Percentiles rank a stretch among this genome's conserved stretches.
phyloP scores from a whole-genome alignment of 2,329 filamentous ascomycete genomes.

The Fusarium oxysporum region DNA sequence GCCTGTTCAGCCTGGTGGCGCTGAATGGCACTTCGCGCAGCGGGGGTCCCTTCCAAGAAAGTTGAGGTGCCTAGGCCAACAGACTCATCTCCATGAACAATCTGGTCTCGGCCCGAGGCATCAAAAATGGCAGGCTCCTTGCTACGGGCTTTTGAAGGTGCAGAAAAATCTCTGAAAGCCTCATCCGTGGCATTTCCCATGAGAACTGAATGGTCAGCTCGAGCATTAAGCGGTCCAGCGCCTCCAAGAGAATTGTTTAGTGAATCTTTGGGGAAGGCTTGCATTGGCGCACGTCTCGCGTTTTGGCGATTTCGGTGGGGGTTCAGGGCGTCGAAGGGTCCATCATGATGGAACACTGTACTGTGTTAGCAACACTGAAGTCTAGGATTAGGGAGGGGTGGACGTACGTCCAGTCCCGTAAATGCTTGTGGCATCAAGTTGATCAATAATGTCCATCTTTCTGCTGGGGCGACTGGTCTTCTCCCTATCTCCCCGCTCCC shows the following conservation, averaged over 20 bases:
- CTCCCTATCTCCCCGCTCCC: conserved; percentile 57
- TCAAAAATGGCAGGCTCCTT: conserved; percentile 71
- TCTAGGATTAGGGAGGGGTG: not conserved
- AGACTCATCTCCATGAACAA: conserved; percentile 85
- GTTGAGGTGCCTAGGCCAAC: conserved; percentile 92
- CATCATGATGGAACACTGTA: conserved; percentile 96
- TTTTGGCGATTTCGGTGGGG: conserved; percentile 91
- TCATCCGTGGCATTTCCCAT: conserved; percentile 85
- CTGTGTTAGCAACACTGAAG: conserved; percentile 14
- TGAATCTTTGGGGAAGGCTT: conserved; percentile 93
- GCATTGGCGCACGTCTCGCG: conserved; percentile 88
- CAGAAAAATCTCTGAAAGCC: conserved; percentile 83
- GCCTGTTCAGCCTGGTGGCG: conserved; percentile 77
- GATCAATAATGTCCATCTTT: conserved; percentile 90
- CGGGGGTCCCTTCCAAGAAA: conserved; percentile 93
- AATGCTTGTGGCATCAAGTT: conserved; percentile 94
- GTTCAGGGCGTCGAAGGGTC: conserved; percentile 96
- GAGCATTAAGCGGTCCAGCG: conserved; percentile 82
- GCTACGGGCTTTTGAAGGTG: conserved; percentile 49
- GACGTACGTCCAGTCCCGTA: conserved; percentile 89
- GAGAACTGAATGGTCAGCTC: conserved; percentile 87
- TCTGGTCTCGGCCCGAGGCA: conserved; percentile 72
- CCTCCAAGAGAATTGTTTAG: conserved; percentile 93
- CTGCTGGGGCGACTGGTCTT: conserved; percentile 61
- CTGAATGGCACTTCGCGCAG: conserved; percentile 81